phyloP scores from a whole-genome alignment of 2,329 filamentous ascomycete genomes.

The Fusarium luffae region DNA sequence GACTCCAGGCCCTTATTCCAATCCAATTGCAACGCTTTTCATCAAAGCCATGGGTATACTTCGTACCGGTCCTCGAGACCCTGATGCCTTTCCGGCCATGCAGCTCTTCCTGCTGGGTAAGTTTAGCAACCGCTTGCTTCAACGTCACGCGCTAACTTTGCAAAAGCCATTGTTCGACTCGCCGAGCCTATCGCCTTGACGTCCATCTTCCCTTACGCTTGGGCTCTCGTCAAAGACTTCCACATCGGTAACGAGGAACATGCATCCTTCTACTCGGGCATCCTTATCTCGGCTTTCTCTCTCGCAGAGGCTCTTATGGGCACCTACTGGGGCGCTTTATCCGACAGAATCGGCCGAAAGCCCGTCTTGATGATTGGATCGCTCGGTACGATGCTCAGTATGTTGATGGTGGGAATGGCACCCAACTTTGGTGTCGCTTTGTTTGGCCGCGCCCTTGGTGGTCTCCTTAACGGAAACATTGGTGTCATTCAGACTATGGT shows the following conservation, averaged over 20 bases:
- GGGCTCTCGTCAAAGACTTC: constrained; percentile 83
- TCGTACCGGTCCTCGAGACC: constrained; percentile 65
- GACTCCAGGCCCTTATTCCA: constrained; percentile 5
- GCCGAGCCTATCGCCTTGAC: constrained; percentile 93
- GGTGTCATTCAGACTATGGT: constrained; percentile 95
- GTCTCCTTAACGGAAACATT: constrained; percentile 90
- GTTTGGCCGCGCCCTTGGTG: constrained; percentile 78
- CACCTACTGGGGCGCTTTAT: constrained; percentile 88
- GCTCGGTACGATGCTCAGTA: constrained; percentile 82
- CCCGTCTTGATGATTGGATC: constrained; percentile 86
- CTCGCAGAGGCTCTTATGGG: constrained; percentile 85
- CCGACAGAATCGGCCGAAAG: constrained; percentile 85
- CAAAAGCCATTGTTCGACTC: constrained; percentile 87
- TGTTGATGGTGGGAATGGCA: constrained; percentile 85
- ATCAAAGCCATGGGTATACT: constrained; percentile 63
- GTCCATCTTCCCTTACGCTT: constrained; percentile 93
- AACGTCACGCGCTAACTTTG: constrained; percentile 45
- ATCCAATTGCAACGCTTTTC: not conserved
- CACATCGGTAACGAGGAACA: constrained; percentile 76
- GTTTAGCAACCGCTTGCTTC: constrained; percentile 63
- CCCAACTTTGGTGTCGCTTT: constrained; percentile 87
- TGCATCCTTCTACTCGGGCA: constrained; percentile 88
- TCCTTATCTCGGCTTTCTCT: constrained; percentile 88
- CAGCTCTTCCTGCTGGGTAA: constrained; percentile 88
- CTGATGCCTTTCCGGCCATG: constrained; percentile 80